phyloP scores from a whole-genome alignment of 2,329 filamentous ascomycete genomes.

The Fusarium nurragi region DNA sequence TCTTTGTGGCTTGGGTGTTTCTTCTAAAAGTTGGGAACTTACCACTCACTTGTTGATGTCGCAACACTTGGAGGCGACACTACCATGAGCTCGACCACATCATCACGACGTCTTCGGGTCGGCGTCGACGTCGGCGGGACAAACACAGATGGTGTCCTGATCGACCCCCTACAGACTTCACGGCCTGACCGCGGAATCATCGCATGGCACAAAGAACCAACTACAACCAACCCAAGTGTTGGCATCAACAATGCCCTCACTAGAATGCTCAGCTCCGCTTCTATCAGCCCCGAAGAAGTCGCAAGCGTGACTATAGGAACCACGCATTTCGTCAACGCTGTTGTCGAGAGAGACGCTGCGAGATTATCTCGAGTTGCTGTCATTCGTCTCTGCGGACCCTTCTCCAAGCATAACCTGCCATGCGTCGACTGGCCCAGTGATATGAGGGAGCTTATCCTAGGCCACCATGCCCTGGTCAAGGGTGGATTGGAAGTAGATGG shows the following conservation, averaged over 20 bases:
- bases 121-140: constrained; percentile 61
- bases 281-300: constrained; percentile 50
- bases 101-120: constrained; percentile 49
- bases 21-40: neutral
- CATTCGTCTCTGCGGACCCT: constrained; percentile 63
- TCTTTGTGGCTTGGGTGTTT: neutral
- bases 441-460: constrained; percentile 58
- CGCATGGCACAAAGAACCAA: constrained; percentile 60
- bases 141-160: constrained; percentile 63
- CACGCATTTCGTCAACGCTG: constrained; percentile 68
- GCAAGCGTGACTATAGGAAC: constrained; percentile 63
- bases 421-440: constrained; percentile 64
- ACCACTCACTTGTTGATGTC: neutral
- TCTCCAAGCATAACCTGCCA: constrained; percentile 60
- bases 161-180: constrained; percentile 53
- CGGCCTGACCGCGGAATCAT: constrained; percentile 55
- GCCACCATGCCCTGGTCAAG: constrained; percentile 56
- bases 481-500: constrained; percentile 65
- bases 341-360: constrained; percentile 61
- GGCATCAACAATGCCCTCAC: constrained; percentile 58
- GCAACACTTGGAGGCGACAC: neutral
- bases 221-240: constrained; percentile 58
- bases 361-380: constrained; percentile 63
- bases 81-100: constrained; percentile 10
- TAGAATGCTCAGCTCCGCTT: constrained; percentile 52